Conservation (phyloP, 164 flowering plant genomes). For the Vitis rupestris region DNA sequence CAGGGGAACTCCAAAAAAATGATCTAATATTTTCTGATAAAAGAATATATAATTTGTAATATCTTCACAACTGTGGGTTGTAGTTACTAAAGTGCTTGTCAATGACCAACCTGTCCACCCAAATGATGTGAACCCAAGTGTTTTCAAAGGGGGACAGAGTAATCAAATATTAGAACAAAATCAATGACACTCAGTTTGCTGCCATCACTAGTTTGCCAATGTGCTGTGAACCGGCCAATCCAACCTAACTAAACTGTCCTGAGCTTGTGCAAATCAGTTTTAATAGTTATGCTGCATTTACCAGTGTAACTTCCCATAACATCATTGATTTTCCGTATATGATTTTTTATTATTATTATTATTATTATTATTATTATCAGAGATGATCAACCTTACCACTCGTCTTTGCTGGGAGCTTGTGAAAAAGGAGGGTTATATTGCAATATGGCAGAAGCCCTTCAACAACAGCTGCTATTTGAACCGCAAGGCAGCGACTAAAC, state of each 20-base stretch:
- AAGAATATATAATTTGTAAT: too few relatives aligned
- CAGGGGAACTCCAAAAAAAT: background rate
- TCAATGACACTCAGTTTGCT: too few relatives aligned
- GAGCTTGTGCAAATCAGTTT: background rate
- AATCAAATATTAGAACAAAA: too few relatives aligned
- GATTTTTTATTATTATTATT: too few relatives aligned
- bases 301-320: background rate
- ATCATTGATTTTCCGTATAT: too few relatives aligned
- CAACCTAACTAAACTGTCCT: background rate
- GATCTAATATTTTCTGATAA: background rate
- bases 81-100: too few relatives aligned
- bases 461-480: conserved; percentile 73
- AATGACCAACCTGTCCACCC: too few relatives aligned
- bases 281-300: background rate
- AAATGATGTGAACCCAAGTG: too few relatives aligned
- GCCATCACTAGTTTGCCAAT: too few relatives aligned
- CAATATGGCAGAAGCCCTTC: conserved; percentile 79
- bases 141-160: too few relatives aligned
- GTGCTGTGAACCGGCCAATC: background rate
- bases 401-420: conserved; percentile 87
- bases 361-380: conserved; percentile 29
- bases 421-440: conserved; percentile 76
- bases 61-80: too few relatives aligned
- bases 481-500: conserved; percentile 50
- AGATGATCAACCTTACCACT: conserved; percentile 72